These are phyloP conservation scores for Striga hermonthica DNA, from an alignment of 305 asterid genomes.

Conservation along the genomic window DNA sequence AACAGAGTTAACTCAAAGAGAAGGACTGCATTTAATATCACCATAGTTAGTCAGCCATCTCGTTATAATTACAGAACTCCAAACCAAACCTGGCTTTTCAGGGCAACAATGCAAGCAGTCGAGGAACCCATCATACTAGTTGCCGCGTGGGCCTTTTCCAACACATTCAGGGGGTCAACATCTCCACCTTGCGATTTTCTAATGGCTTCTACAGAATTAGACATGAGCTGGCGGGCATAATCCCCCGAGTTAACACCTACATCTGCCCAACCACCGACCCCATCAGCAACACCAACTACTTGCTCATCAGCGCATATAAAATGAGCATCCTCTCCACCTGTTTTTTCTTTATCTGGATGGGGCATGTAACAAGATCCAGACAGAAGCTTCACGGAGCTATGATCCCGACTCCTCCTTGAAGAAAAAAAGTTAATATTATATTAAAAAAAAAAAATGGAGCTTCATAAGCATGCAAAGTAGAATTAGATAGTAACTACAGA, in stretches of 20 bases:
- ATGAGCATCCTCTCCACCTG: conserved; percentile 96
- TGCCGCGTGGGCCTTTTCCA: conserved; percentile 63
- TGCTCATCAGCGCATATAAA: conserved; percentile 72
- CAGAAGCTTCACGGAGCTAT: conserved; percentile 44
- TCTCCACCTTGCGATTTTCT: conserved; percentile 40
- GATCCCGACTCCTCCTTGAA: conserved; percentile 34
- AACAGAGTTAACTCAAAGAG: too few species aligned
- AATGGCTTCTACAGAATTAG: conserved; percentile 60
- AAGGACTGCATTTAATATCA: too few species aligned
- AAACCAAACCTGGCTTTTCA: conserved; percentile 55
- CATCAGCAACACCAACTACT: conserved; percentile 82
- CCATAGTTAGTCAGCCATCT: background rate
- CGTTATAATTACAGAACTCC: background rate
- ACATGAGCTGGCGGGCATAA: conserved; percentile 79
- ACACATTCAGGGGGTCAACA: conserved; percentile 56
- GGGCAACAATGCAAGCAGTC: conserved; percentile 77
- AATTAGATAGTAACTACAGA: background rate
- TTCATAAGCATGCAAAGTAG: conserved; percentile 16
- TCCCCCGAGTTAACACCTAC: conserved; percentile 76
- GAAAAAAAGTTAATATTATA: background rate
- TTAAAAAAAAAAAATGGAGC: conserved; percentile 5
- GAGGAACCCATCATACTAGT: conserved; percentile 81
- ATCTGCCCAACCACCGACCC: conserved; percentile 98
- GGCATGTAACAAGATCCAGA: conserved; percentile 81
- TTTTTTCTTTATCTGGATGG: conserved; percentile 73